Percentiles rank a stretch among this genome's conserved stretches.
Conservation (phyloP, 495 filamentous ascomycete species). For the Aspergillus funiculosus region DNA sequence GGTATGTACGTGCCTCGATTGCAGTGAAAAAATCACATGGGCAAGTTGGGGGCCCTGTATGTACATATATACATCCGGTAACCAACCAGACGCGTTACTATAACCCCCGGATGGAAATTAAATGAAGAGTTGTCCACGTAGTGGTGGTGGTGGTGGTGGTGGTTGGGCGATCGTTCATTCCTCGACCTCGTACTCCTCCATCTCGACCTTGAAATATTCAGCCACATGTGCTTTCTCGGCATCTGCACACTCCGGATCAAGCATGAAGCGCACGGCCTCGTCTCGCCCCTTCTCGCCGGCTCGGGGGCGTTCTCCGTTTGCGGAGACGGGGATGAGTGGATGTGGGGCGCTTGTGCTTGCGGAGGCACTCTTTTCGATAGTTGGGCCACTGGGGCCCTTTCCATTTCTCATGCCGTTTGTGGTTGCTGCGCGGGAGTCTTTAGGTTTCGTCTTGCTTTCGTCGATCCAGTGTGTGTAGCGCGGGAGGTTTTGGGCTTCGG, state of each 20-base stretch:
- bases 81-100: too few species aligned
- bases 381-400: constrained; percentile 4
- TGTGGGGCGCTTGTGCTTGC: neutral
- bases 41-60: too few species aligned
- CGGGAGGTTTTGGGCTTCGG: constrained; percentile 47
- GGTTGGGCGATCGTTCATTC: too few species aligned
- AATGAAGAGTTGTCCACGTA: too few species aligned
- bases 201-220: constrained; percentile 65
- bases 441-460: constrained; percentile 6
- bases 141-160: too few species aligned
- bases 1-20: too few species aligned
- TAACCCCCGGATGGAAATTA: too few species aligned
- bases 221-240: constrained; percentile 63
- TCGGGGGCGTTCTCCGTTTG: constrained; percentile 42
- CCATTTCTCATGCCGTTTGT: constrained; percentile 29
- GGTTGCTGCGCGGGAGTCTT: constrained; percentile 5
- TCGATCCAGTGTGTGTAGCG: constrained; percentile 46
- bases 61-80: too few species aligned
- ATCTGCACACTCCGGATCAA: constrained; percentile 70
- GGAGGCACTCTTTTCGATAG: constrained; percentile 3
- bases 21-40: too few species aligned
- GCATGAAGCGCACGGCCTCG: constrained; percentile 84
- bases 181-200: constrained; percentile 58
- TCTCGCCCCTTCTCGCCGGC: constrained; percentile 54
- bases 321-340: constrained; percentile 33